Conservation (phyloP, 75 land plant species). For the Sequoia sempervirens region DNA sequence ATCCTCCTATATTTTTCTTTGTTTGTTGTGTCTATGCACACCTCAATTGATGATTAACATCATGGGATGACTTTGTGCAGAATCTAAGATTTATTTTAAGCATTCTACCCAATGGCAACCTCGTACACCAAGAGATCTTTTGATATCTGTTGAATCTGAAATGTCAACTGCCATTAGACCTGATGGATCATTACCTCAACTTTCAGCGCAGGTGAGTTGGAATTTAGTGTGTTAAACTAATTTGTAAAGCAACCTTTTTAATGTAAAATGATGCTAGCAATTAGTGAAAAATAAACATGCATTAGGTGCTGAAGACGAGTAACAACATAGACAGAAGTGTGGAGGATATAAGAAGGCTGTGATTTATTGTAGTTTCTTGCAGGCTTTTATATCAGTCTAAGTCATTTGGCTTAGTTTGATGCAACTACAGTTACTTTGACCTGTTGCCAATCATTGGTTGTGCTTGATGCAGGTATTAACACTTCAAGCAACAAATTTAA, state of each 20-base stretch:
- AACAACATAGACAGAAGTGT: background rate
- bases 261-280: background rate
- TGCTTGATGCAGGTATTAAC: conserved; percentile 70
- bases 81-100: conserved; percentile 88
- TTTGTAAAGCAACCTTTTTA: background rate
- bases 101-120: conserved; percentile 84
- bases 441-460: background rate
- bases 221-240: background rate
- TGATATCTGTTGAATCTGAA: conserved; percentile 88
- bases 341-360: background rate
- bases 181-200: conserved; percentile 47
- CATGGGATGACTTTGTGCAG: conserved; percentile 26
- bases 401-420: background rate
- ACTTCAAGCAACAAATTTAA: conserved; percentile 93
- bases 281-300: background rate
- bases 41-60: background rate
- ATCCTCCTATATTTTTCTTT: conserved; percentile 3
- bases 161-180: conserved; percentile 35
- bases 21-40: background rate
- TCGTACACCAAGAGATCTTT: conserved; percentile 80
- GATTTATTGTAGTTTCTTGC: background rate
- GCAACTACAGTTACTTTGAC: background rate
- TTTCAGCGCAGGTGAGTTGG: conserved; percentile 78
- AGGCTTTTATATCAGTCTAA: background rate
- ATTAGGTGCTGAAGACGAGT: background rate